Evolutionary conservation across 192 early-diverging fungal species (phyloP).

Genomic region (Fimicolochytrium jonesii): DNA sequence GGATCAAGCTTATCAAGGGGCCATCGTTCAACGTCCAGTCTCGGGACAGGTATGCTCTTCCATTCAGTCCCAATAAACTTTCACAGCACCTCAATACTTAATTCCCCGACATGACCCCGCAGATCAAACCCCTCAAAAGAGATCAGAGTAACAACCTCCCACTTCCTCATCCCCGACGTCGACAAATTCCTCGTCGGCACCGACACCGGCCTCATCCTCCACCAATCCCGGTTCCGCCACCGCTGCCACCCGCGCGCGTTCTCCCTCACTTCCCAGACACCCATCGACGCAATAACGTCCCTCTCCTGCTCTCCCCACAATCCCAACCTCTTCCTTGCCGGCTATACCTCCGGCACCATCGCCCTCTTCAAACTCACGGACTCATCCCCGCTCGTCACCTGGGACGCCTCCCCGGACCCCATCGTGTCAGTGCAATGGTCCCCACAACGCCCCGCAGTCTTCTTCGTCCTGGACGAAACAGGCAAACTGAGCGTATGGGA

Average conservation of each 20-base stretch:
- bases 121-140: no score
- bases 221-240: constrained; percentile 31
- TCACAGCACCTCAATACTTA: no score
- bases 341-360: constrained; percentile 38
- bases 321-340: constrained; percentile 29
- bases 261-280: background rate
- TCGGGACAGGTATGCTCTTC: constrained; percentile 1
- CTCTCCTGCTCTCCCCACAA: constrained; percentile 28
- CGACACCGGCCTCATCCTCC: constrained; percentile 21
- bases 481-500: constrained; percentile 39
- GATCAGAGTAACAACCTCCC: constrained; percentile 11
- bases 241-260: constrained; percentile 16
- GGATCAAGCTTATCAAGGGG: constrained; percentile 29
- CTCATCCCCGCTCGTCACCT: constrained; percentile 16
- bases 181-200: constrained; percentile 30
- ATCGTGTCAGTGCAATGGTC: constrained; percentile 35
- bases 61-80: no score
- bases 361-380: constrained; percentile 25
- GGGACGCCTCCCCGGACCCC: constrained; percentile 13
- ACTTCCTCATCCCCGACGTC: constrained; percentile 8
- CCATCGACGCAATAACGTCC: constrained; percentile 21
- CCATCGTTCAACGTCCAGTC: constrained; percentile 4
- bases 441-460: constrained; percentile 42
- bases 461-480: constrained; percentile 36
- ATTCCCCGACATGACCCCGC: no score